Conservation (phyloP, 2,329 filamentous ascomycete species). For the Monosporascus sp. region DNA sequence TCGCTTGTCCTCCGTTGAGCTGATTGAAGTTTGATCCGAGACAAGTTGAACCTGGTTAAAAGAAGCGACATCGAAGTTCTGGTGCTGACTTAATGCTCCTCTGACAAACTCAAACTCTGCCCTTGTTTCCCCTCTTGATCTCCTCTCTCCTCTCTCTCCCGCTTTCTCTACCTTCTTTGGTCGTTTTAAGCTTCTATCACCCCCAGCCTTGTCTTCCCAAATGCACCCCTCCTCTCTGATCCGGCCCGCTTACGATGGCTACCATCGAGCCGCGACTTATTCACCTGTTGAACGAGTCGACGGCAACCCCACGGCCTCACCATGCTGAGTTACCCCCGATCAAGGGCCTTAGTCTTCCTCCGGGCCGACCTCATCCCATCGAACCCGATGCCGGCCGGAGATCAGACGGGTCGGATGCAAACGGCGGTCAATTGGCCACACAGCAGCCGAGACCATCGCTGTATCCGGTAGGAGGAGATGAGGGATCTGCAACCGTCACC, state of each 20-base stretch:
- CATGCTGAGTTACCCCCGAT: slow-evolving; percentile 50
- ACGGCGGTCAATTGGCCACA: slow-evolving; percentile 17
- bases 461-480: slow-evolving; percentile 22
- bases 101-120: neutral
- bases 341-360: slow-evolving; percentile 41
- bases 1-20: neutral
- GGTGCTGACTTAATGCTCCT: neutral
- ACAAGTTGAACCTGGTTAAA: neutral
- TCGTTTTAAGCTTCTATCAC: neutral
- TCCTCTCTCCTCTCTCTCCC: slow-evolving; percentile 3
- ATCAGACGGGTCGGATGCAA: slow-evolving; percentile 30
- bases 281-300: slow-evolving; percentile 57
- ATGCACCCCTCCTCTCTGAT: slow-evolving; percentile 31
- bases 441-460: slow-evolving; percentile 25
- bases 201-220: slow-evolving; percentile 22
- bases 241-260: slow-evolving; percentile 47
- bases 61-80: neutral
- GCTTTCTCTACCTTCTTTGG: slow-evolving; percentile 4
- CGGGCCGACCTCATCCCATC: slow-evolving; percentile 40
- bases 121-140: slow-evolving; percentile 4
- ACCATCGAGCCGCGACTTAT: slow-evolving; percentile 65
- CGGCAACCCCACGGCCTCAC: slow-evolving; percentile 42
- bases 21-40: neutral
- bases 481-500: slow-evolving; percentile 10
- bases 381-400: slow-evolving; percentile 44